Base-by-base conservation (phyloP, 164 flowering plant species). In the Vitis rupestris region DNA sequence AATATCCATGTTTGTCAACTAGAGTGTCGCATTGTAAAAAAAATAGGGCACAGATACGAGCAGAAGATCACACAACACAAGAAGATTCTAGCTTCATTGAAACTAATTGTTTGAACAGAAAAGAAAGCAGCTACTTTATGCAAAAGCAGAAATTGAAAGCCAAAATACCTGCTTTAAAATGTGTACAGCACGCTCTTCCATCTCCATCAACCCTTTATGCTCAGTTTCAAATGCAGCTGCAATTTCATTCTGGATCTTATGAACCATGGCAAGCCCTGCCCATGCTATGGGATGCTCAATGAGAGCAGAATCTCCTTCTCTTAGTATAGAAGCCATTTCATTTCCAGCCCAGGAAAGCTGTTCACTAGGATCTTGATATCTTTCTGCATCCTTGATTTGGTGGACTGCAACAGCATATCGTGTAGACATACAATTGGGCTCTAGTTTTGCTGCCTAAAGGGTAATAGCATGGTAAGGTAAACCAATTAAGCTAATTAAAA, bases 271-370 rank as follows among this genome's bases (percentile, higher is more conserved):
- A 67, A 95, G 82, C 63, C 99, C 99, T 54, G 97, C 86, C 97
- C 97, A 93, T 58, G 92, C 98, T 67, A 86, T 78, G 10, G 87
- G 85, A 74, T 73, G 83, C 51, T 95, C 94, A 73, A 91, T 76
- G 17, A 72, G 65, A 53, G 78, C 50, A 10, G 94, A 71, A 69
- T 95, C 99, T 48, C 92, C 98, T 74, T 95, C 99, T 79, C 87
- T 83, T 23, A 95, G 78, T 74, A 93, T 81, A 52, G 99, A 95
- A 77, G 96, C 98, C 97, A 95, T 93, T 75, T 95, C 99, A 82
- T 91, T 93, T 61, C 94, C 97, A 72, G 99, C 99, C 96, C 85
- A 91, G 1, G 86, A 79, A 30, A 95, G 88, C 76, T 92, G 97
- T 66, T 93, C 97, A 53, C 79, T 79, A 29, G 87, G 88, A 83